Evolutionary conservation across 345 rosid species (phyloP).

Genomic region (Lepidium aucheri): DNA sequence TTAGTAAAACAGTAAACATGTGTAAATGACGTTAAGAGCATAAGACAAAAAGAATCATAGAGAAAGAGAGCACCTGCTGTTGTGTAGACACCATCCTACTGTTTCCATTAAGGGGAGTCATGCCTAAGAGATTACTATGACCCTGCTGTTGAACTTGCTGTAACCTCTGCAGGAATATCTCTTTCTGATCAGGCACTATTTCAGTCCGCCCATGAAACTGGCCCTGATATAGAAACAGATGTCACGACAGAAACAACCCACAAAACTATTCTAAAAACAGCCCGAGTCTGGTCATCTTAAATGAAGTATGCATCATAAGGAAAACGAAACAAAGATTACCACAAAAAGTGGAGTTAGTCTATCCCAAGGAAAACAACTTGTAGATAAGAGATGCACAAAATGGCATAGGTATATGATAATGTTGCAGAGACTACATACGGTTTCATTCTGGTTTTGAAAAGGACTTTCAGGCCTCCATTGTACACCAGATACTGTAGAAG

Average conservation of each 20-base stretch:
- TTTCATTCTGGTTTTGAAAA: constrained; percentile 77
- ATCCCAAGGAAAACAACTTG: background rate
- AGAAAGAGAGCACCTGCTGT: constrained; percentile 44
- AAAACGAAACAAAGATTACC: background rate
- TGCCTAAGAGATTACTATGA: constrained; percentile 60
- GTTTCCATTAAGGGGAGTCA: constrained; percentile 55
- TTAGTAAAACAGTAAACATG: background rate
- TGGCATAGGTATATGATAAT: background rate
- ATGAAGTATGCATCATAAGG: background rate
- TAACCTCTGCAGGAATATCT: constrained; percentile 66
- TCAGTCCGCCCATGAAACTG: constrained; percentile 79
- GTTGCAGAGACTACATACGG: constrained; percentile 1
- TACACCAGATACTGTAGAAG: constrained; percentile 61
- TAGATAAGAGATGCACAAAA: background rate
- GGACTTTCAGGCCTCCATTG: constrained; percentile 94
- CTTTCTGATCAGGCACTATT: constrained; percentile 89
- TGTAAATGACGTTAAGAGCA: background rate
- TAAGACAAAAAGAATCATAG: background rate
- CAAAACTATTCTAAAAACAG: background rate
- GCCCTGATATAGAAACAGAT: constrained; percentile 29
- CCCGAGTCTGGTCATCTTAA: background rate
- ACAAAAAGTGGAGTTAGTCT: background rate
- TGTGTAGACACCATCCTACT: constrained; percentile 64
- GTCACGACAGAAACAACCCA: constrained; percentile 4
- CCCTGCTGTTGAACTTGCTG: constrained; percentile 86